Evolutionary conservation across 805 yeast genomes (phyloP).

Genomic region (Yarrowia sp.): DNA sequence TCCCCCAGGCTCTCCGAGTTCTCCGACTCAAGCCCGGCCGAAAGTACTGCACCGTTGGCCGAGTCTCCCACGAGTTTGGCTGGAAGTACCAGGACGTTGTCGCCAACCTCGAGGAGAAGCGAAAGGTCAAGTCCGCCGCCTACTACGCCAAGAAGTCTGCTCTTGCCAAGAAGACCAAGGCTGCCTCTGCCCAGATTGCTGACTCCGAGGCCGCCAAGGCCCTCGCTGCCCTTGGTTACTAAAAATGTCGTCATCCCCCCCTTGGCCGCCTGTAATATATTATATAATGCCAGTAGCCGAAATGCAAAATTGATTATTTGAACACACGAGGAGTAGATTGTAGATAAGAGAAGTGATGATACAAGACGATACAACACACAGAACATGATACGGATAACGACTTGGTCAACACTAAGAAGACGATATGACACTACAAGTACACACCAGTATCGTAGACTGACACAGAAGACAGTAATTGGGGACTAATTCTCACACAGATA

Average conservation of each 20-base stretch:
- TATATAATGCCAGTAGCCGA: neutral
- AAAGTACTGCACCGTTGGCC: constrained; percentile 98
- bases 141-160: constrained; percentile 99
- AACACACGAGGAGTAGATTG: neutral
- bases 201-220: constrained; percentile 87
- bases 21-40: constrained; percentile 99
- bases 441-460: no score
- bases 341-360: neutral
- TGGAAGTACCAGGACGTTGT: constrained; percentile 99
- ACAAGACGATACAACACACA: no score
- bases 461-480: no score
- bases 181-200: constrained; percentile 85
- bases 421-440: no score
- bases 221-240: constrained; percentile 97
- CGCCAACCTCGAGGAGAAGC: constrained; percentile 96
- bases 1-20: constrained; percentile 99
- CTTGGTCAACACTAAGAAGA: no score
- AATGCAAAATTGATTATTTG: constrained; percentile 16
- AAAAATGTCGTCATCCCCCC: constrained; percentile 41
- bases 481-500: no score
- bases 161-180: constrained; percentile 83
- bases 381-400: no score
- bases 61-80: constrained; percentile 94
- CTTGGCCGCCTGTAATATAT: neutral
- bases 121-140: constrained; percentile 98